Evolutionary conservation across 2,329 filamentous ascomycete species (phyloP).

Genomic region (Emmonsia crescens): DNA sequence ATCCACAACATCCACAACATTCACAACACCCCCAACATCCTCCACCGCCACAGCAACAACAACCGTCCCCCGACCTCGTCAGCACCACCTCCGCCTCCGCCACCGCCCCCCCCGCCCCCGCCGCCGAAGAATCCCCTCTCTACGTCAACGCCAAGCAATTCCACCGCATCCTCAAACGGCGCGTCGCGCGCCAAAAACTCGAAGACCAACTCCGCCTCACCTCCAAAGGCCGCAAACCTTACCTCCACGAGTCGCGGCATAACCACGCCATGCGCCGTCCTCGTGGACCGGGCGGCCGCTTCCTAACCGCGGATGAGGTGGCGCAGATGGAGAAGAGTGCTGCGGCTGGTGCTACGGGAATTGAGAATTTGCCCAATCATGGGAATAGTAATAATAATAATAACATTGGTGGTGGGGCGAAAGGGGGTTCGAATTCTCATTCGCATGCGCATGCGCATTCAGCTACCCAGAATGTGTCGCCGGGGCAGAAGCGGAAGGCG

Average conservation of each 20-base stretch:
- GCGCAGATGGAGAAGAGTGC: conserved; percentile 70
- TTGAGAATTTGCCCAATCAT: conserved; percentile 23
- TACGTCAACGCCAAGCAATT: conserved; percentile 99
- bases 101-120: conserved; percentile 37
- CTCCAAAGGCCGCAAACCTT: conserved; percentile 91
- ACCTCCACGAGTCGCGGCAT: conserved; percentile 92
- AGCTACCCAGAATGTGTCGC: conserved; percentile 20
- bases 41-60: conserved; percentile 53
- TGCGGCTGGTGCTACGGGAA: conserved; percentile 24
- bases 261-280: conserved; percentile 97
- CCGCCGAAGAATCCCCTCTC: conserved; percentile 75
- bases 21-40: conserved; percentile 41
- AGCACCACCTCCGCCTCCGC: conserved; percentile 48
- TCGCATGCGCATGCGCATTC: neutral
- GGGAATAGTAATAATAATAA: conserved; percentile 2
- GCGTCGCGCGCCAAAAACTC: conserved; percentile 83
- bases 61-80: conserved; percentile 70
- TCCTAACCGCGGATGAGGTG: conserved; percentile 92
- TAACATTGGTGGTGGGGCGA: neutral
- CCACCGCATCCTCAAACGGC: conserved; percentile 87
- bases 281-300: conserved; percentile 84
- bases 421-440: neutral
- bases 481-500: conserved; percentile 43
- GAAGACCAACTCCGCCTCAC: conserved; percentile 88
- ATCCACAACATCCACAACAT: conserved; percentile 53